Percentiles rank a stretch among this genome's conserved stretches.
These are phyloP conservation scores for Typha latifolia DNA, from an alignment of 176 grass and related monocot species.

Conservation along the genomic window DNA sequence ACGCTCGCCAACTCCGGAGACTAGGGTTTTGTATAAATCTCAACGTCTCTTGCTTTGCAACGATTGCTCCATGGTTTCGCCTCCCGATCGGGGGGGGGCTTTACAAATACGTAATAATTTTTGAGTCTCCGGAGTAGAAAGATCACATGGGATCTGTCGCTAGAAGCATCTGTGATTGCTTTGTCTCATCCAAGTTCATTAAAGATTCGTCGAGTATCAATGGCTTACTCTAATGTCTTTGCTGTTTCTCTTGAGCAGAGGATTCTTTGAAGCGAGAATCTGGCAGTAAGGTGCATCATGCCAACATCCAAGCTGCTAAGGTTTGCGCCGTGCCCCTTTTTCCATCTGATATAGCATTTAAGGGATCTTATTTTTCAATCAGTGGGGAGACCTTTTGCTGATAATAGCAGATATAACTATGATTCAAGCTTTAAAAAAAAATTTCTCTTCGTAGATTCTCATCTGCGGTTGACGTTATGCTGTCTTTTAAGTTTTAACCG, in stretches of 20 bases:
- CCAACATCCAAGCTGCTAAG: conserved; percentile 93
- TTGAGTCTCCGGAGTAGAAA: too few relatives aligned
- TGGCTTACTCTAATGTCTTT: conserved; percentile 17
- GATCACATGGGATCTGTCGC: too few relatives aligned
- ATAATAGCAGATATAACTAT: too few relatives aligned
- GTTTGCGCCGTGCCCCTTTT: conserved; percentile 6
- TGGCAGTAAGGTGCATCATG: conserved; percentile 71
- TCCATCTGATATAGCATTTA: background rate
- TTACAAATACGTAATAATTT: too few relatives aligned
- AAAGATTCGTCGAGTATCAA: too few relatives aligned
- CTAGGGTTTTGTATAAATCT: background rate
- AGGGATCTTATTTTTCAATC: background rate
- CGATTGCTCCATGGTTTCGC: background rate
- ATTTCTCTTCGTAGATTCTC: too few relatives aligned
- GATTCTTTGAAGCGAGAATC: conserved; percentile 94
- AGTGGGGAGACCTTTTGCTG: too few relatives aligned
- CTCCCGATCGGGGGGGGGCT: background rate
- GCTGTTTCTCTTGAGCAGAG: conserved; percentile 40
- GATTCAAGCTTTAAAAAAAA: too few relatives aligned
- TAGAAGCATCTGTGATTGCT: too few relatives aligned
- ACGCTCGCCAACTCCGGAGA: background rate
- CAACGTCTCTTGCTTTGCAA: background rate
- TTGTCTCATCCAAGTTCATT: too few relatives aligned
- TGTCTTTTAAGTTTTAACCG: too few relatives aligned
- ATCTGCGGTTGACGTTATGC: too few relatives aligned